Evolutionary conservation across 2,329 filamentous ascomycete species (phyloP).

Genomic region (Sporothrix protearum): DNA sequence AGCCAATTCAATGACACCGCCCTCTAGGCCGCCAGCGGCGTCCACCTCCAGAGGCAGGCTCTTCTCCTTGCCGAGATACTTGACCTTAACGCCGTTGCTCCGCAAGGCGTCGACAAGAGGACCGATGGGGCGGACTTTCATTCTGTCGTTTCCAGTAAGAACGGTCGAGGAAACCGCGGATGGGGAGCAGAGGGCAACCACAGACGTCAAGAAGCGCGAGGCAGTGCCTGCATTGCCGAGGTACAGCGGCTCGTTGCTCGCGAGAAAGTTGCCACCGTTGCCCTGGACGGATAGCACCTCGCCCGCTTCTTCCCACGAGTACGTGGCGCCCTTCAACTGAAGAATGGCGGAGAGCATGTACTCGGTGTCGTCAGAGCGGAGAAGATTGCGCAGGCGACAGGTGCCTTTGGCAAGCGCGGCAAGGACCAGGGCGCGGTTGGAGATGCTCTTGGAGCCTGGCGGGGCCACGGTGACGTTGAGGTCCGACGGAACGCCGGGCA

Average conservation of each 20-base stretch:
- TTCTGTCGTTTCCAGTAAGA: constrained; percentile 88
- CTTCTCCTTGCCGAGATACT: constrained; percentile 78
- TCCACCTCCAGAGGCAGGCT: constrained; percentile 81
- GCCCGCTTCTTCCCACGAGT: constrained; percentile 92
- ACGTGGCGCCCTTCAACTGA: constrained; percentile 79
- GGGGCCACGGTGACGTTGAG: constrained; percentile 72
- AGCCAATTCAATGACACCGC: constrained; percentile 84
- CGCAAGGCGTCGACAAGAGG: constrained; percentile 86
- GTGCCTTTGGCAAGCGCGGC: constrained; percentile 83
- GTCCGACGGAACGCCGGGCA: constrained; percentile 63
- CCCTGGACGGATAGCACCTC: constrained; percentile 84
- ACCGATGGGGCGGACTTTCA: constrained; percentile 94
- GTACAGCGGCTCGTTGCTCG: constrained; percentile 75
- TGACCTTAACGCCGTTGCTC: constrained; percentile 79
- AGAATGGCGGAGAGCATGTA: constrained; percentile 94
- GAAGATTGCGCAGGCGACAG: constrained; percentile 83
- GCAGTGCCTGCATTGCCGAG: constrained; percentile 96
- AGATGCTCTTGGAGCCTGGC: constrained; percentile 96
- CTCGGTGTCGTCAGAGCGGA: constrained; percentile 95
- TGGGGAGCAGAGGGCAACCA: constrained; percentile 76
- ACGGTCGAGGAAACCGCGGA: constrained; percentile 64
- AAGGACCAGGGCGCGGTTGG: constrained; percentile 89
- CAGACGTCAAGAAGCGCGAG: constrained; percentile 89
- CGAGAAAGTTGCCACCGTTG: constrained; percentile 79
- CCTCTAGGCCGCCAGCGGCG: constrained; percentile 77